phyloP scores from a whole-genome alignment of 202 grass and related monocot genomes.

The Tripidium arundinaceum region DNA sequence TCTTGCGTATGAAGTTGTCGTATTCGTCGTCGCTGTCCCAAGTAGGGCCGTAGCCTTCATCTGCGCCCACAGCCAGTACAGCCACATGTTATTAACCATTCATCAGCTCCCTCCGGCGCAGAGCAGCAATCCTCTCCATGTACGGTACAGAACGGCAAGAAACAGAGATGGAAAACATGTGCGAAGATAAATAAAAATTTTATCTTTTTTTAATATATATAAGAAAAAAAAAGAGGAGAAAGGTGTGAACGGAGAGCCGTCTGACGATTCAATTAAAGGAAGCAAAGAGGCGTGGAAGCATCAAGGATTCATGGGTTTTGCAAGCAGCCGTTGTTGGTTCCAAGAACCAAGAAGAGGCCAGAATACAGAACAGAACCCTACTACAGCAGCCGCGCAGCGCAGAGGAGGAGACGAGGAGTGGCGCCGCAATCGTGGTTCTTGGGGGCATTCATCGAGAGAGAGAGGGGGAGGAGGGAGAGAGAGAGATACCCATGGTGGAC shows the following conservation, averaged over 20 bases:
- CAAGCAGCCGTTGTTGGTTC: neutral
- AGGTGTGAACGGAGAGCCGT: neutral
- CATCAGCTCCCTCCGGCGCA: no score
- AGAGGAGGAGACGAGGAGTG: neutral
- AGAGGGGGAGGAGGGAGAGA: neutral
- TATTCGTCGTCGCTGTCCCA: conserved; percentile 90
- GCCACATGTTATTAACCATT: conserved; percentile 27
- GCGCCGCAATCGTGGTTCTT: neutral
- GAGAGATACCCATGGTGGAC: conserved; percentile 35
- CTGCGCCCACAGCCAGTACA: conserved; percentile 39
- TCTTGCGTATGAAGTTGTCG: conserved; percentile 83
- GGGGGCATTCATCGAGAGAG: neutral
- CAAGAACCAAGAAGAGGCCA: neutral
- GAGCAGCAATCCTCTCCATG: no score
- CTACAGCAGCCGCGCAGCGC: neutral
- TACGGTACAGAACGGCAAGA: neutral
- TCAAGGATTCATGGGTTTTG: neutral
- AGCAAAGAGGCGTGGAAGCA: neutral
- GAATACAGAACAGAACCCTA: neutral
- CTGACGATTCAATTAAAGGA: neutral
- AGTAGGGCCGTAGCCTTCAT: conserved; percentile 66
- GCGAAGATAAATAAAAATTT: neutral
- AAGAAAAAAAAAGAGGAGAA: neutral
- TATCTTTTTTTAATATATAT: neutral
- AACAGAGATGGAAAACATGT: neutral